phyloP scores from a whole-genome alignment of 176 grass and related monocot genomes.

The Hordeum marinum region DNA sequence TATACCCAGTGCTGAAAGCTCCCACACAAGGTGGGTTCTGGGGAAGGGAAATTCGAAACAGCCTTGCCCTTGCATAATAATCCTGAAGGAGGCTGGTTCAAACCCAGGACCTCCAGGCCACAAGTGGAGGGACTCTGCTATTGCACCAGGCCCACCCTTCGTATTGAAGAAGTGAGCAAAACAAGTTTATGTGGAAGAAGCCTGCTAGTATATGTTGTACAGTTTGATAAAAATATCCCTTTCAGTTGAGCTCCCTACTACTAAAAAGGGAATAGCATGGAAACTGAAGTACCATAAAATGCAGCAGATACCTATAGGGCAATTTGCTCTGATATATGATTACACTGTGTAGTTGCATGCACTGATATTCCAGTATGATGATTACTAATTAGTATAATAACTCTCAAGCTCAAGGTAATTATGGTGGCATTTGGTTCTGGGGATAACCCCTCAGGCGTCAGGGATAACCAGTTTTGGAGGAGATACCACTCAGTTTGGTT shows the following conservation, averaged over 20 bases:
- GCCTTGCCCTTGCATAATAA: no score
- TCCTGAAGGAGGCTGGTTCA: no score
- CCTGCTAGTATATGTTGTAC: background rate
- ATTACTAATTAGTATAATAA: background rate
- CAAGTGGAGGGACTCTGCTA: no score
- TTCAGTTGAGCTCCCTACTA: background rate
- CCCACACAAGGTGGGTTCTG: no score
- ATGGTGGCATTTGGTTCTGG: background rate
- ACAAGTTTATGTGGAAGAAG: background rate
- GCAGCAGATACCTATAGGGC: background rate
- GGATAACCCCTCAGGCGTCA: no score
- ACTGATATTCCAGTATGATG: background rate
- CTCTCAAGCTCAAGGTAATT: background rate
- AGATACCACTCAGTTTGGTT: no score
- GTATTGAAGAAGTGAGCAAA: background rate
- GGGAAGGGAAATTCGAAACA: no score
- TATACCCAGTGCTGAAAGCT: no score
- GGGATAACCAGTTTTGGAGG: no score
- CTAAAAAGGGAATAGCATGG: background rate
- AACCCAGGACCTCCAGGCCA: no score
- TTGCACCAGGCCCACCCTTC: no score
- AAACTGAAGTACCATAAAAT: conserved; percentile 1
- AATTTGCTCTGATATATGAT: background rate
- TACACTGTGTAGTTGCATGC: background rate
- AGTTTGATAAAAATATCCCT: background rate